Base-by-base conservation (phyloP, 306 rosid species). In the Coriaria nepalensis region DNA sequence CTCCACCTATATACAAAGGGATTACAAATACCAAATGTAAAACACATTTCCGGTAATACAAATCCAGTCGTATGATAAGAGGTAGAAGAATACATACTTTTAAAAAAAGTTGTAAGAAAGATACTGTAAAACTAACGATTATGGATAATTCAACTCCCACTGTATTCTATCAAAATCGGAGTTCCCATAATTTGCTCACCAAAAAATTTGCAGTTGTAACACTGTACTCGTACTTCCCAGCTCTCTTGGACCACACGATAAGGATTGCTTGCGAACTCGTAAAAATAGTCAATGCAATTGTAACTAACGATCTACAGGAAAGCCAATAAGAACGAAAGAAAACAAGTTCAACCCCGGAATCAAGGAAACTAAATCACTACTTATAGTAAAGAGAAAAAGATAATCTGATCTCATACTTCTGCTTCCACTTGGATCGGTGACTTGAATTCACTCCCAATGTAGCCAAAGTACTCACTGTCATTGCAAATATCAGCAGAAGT, bases 241-340 rank as follows among this genome's bases (percentile, higher is more conserved):
- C 95, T 68, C 93, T 65, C 69, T 83, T 88, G 38, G 97, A 88
- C 95, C 95, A 88, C 60, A 88, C 97, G 20, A 88, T 88, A 50
- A 83, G 78, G 65, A 88, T 88, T 37, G 95, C 86, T 81, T 84
- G 95, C 20, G 93, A 88, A 70, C 95, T 84, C 44, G 97, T 88
- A 45, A 88, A 86, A 62, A 88, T 20, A 47, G 95, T 88, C 76
- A 88, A 63, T 56, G 95, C 77, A 52, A 81, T 63, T 40, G 95
- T 83, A 48, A 88, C 90, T 10, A 58, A 13, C 12, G 97, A 88
- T 83, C 95, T 81, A 73, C 60, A 42, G 32, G 32, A 58, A 36
- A 37, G 43, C 38, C 54, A 57, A 13, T 8, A 9, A 14, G n/a
- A 40, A 55, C 14, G 37, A 55, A 41, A 37, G 13, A 15, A 57